A percentile compares a stretch with the other conserved stretches of the same genome.
phyloP scores from a whole-genome alignment of 2,329 filamentous ascomycete genomes.

The Alternaria consortialis region DNA sequence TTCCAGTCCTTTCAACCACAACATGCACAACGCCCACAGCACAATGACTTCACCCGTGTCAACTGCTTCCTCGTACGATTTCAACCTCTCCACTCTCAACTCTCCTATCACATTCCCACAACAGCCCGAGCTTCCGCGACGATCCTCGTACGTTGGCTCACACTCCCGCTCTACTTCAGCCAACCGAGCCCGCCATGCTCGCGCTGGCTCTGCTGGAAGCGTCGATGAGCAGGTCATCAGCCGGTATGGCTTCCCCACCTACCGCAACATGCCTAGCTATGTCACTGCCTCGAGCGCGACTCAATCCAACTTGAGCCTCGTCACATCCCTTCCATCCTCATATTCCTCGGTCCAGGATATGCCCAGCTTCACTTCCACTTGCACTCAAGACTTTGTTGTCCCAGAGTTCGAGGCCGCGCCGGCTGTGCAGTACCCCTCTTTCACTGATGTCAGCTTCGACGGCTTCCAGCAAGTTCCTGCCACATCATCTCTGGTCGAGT shows the following conservation, averaged over 20 bases:
- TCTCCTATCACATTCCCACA: conserved; percentile 67
- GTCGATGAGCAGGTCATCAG: conserved; percentile 72
- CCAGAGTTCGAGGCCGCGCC: conserved; percentile 50
- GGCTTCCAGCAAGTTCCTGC: conserved; percentile 45
- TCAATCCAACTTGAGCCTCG: conserved; percentile 50
- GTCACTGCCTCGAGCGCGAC: conserved; percentile 53
- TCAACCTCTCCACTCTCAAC: conserved; percentile 61
- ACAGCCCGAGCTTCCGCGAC: conserved; percentile 38
- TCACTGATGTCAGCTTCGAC: conserved; percentile 52
- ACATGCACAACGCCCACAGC: conserved; percentile 43
- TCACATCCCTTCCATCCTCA: conserved; percentile 51
- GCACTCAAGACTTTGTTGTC: conserved; percentile 45
- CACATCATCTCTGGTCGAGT: conserved; percentile 77
- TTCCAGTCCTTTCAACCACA: conserved; percentile 55
- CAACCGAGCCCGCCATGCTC: conserved; percentile 54
- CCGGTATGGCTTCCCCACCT: conserved; percentile 84
- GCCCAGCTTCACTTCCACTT: conserved; percentile 41
- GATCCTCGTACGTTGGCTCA: conserved; percentile 50
- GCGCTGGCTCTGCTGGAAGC: conserved; percentile 73
- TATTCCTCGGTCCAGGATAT: conserved; percentile 47
- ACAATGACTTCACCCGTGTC: conserved; percentile 57
- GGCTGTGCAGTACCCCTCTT: conserved; percentile 56
- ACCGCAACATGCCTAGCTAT: conserved; percentile 75
- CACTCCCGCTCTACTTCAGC: conserved; percentile 69
- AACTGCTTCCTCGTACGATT: conserved; percentile 51